Percentiles rank a stretch among this genome's conserved stretches.
These are phyloP conservation scores for Emergomyces pasteurianus DNA, from an alignment of 2,329 filamentous ascomycete species.

Conservation along the genomic window DNA sequence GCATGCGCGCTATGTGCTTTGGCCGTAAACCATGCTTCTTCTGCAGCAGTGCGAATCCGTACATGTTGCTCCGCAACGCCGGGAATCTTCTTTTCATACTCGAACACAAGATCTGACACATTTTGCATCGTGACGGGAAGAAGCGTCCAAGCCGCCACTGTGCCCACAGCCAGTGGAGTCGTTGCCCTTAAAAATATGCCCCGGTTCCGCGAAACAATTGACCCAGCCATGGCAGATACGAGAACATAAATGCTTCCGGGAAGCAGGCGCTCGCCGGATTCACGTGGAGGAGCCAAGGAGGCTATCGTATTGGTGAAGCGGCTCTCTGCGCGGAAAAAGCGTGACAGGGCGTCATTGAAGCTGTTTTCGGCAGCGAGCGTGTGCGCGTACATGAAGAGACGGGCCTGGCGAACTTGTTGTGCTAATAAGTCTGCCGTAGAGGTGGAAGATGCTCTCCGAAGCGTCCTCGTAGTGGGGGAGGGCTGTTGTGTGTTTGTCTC, in stretches of 20 bases:
- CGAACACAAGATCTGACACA: slow-evolving; percentile 74
- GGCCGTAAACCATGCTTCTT: slow-evolving; percentile 60
- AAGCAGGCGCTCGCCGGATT: slow-evolving; percentile 78
- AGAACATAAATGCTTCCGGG: slow-evolving; percentile 86
- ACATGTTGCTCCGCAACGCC: slow-evolving; percentile 72
- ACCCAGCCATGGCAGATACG: slow-evolving; percentile 88
- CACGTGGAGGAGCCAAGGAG: slow-evolving; percentile 71
- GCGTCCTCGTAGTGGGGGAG: not conserved
- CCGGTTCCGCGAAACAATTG: slow-evolving; percentile 78
- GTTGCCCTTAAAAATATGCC: slow-evolving; percentile 69
- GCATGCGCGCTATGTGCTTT: slow-evolving; percentile 61
- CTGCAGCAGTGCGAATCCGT: slow-evolving; percentile 54
- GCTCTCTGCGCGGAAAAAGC: slow-evolving; percentile 72
- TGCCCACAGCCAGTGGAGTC: slow-evolving; percentile 65
- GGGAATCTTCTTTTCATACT: slow-evolving; percentile 83
- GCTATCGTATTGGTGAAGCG: slow-evolving; percentile 83
- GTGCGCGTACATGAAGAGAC: slow-evolving; percentile 68
- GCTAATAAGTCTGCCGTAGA: slow-evolving; percentile 86
- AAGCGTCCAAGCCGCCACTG: slow-evolving; percentile 72
- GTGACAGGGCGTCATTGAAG: slow-evolving; percentile 71
- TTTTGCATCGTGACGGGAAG: slow-evolving; percentile 86
- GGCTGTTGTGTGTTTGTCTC: not conserved
- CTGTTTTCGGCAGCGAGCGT: slow-evolving; percentile 64
- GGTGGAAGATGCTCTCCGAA: slow-evolving; percentile 23
- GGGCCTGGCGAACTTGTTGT: slow-evolving; percentile 64